phyloP scores from a whole-genome alignment of 495 filamentous ascomycete species.

The Penicillium manginii region DNA sequence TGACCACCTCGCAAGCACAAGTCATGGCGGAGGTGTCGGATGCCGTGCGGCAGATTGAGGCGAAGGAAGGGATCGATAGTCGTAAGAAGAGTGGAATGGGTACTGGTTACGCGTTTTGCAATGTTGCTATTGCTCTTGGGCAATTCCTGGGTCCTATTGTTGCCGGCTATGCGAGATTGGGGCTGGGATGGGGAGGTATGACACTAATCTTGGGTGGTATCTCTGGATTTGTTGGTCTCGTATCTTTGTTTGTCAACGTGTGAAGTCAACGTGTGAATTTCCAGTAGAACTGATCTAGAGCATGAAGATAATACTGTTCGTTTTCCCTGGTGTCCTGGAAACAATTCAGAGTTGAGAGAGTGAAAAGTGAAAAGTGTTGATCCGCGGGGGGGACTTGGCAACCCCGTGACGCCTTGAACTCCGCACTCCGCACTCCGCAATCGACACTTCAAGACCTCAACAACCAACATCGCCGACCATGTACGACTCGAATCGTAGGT shows the following conservation, averaged over 20 bases:
- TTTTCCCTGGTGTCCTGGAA: too few species aligned
- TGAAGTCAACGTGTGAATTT: not conserved
- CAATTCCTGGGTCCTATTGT: constrained; percentile 9
- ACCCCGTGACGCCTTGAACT: not conserved
- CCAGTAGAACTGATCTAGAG: too few species aligned
- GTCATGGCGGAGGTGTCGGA: constrained; percentile 12
- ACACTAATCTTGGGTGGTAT: constrained; percentile 2
- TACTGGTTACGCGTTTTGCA: constrained; percentile 14
- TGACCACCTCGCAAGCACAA: constrained; percentile 12
- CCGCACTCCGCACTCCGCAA: not conserved
- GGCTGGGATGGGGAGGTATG: constrained; percentile 10
- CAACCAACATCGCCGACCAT: constrained; percentile 21
- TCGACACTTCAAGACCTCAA: not conserved
- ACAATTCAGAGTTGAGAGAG: not conserved
- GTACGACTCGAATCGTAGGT: constrained; percentile 52
- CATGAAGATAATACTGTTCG: too few species aligned
- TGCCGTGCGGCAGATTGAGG: constrained; percentile 10
- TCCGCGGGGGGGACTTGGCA: not conserved
- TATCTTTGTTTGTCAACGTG: not conserved
- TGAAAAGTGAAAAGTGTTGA: not conserved
- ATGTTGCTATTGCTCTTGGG: constrained; percentile 11
- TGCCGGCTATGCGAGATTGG: constrained; percentile 4
- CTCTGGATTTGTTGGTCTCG: constrained; percentile 1
- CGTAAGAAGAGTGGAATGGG: constrained; percentile 8
- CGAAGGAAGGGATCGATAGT: constrained; percentile 2